phyloP scores from a whole-genome alignment of 2,329 filamentous ascomycete genomes.

The Pseudogymnoascus sp. region DNA sequence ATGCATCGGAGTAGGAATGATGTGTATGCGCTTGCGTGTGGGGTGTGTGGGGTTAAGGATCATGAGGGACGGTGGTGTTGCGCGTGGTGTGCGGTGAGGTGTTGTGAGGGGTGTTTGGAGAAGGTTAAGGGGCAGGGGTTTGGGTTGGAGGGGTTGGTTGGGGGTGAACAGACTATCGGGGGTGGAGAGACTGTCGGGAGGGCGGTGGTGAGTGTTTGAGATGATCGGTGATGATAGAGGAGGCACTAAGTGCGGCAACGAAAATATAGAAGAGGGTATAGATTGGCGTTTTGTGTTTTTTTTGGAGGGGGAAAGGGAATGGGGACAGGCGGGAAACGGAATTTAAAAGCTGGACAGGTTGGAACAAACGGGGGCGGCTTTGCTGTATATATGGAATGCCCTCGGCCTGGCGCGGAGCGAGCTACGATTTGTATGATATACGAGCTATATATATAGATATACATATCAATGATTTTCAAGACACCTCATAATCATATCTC shows the following conservation, averaged over 20 bases:
- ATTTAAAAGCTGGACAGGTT: neutral
- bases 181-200: too few species aligned
- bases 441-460: conserved; percentile 2
- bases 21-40: conserved; percentile 26
- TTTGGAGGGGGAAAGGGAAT: neutral
- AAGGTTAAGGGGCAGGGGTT: neutral
- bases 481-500: neutral
- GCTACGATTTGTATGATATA: conserved; percentile 4
- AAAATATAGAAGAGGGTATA: neutral
- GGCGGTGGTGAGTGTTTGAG: neutral
- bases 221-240: neutral
- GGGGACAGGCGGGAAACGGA: neutral
- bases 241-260: neutral
- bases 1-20: conserved; percentile 25
- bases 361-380: neutral
- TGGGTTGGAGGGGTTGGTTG: neutral
- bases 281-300: neutral
- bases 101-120: conserved; percentile 27
- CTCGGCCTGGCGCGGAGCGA: conserved; percentile 2
- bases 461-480: neutral
- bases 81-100: conserved; percentile 28
- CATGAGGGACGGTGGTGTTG: conserved; percentile 25
- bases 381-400: conserved; percentile 2
- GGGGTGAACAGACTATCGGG: neutral
- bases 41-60: conserved; percentile 26